These are phyloP conservation scores for Oryza nivara DNA, from an alignment of 176 grass and related monocot genomes.

Conservation along the genomic window DNA sequence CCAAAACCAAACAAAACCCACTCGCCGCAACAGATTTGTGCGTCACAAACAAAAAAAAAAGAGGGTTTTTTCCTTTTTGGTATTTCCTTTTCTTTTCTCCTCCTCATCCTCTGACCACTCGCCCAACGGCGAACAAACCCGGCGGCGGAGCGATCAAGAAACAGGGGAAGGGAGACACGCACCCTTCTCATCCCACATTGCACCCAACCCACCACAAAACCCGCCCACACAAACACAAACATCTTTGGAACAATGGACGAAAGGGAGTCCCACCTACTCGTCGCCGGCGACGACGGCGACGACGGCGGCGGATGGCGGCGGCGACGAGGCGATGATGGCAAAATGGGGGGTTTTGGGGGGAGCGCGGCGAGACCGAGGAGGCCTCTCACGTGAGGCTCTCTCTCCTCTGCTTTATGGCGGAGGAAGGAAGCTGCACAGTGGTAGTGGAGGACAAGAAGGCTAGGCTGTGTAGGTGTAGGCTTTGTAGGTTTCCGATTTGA, in stretches of 20 bases:
- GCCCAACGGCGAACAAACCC: neutral
- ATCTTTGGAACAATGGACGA: too few relatives aligned
- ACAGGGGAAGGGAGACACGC: conserved; percentile 15
- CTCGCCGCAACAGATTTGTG: neutral
- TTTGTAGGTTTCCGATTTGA: neutral
- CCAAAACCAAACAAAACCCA: neutral
- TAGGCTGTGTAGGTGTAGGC: neutral
- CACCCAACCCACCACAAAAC: too few relatives aligned
- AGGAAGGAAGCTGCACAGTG: too few relatives aligned
- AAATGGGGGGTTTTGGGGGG: neutral
- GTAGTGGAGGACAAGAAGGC: neutral
- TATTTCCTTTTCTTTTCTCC: neutral
- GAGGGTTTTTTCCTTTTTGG: too few relatives aligned
- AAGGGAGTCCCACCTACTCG: neutral
- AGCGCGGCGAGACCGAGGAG: neutral
- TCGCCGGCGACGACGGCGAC: too few relatives aligned
- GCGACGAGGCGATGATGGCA: neutral
- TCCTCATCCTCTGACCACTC: neutral
- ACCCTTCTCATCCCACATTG: neutral
- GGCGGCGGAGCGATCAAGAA: neutral
- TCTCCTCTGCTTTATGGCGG: too few relatives aligned
- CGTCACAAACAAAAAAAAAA: neutral
- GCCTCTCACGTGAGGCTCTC: too few relatives aligned
- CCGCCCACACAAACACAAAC: too few relatives aligned
- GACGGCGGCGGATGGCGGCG: too few relatives aligned